Conservation (phyloP, 768 basidiomycete genomes). For the Cystobasidium ongulense region DNA sequence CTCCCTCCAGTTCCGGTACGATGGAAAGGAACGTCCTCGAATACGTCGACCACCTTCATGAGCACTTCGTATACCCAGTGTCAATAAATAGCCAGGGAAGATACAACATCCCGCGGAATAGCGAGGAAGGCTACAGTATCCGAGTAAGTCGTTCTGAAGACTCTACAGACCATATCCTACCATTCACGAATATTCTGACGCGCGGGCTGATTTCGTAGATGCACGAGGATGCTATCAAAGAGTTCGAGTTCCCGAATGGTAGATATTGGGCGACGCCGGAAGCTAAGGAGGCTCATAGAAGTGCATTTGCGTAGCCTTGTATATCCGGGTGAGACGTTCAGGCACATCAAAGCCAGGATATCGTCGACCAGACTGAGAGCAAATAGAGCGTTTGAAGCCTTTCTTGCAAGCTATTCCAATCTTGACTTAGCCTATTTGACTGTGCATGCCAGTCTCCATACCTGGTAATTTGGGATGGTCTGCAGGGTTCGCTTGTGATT, state of each 20-base stretch:
- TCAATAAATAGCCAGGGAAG: conserved; percentile 75
- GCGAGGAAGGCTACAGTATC: conserved; percentile 54
- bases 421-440: conserved; percentile 2
- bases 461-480: conserved; percentile 31
- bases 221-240: conserved; percentile 66
- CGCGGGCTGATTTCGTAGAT: conserved; percentile 58
- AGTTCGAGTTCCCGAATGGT: conserved; percentile 79
- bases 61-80: conserved; percentile 81
- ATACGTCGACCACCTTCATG: conserved; percentile 76
- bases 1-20: conserved; percentile 55
- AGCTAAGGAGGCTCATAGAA: conserved; percentile 34
- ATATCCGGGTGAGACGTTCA: too few species aligned
- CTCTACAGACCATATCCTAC: not conserved
- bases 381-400: too few species aligned
- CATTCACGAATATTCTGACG: not conserved
- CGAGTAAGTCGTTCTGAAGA: conserved; percentile 41
- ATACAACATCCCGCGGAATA: conserved; percentile 54
- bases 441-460: conserved; percentile 22
- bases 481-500: conserved; percentile 40
- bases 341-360: too few species aligned
- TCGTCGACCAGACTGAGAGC: too few species aligned
- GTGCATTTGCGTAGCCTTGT: conserved; percentile 24
- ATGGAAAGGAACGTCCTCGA: conserved; percentile 91
- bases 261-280: conserved; percentile 57
- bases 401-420: too few species aligned